Base-by-base conservation (phyloP, 2,329 filamentous ascomycete genomes). In the Aaosphaeria pasadenensis region DNA sequence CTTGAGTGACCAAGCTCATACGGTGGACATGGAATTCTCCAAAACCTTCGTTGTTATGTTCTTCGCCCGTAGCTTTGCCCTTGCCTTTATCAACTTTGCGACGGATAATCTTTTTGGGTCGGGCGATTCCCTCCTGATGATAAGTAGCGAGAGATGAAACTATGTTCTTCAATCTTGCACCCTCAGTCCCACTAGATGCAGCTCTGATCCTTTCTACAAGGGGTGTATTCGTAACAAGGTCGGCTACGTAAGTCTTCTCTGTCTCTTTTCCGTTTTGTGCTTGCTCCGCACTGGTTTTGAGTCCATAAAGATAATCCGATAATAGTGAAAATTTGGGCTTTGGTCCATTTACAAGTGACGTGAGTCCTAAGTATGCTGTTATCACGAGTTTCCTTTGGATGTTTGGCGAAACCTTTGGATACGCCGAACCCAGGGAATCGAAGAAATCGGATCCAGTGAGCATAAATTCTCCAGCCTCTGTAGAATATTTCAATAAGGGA, bases 361-460 rank as follows among this genome's bases (percentile, higher is more conserved):
- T 72, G 0, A 96, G 74, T 36, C 87, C 87, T 4, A 95, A 75
- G 62, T 94, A 96, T 9, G 83, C 75, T 4, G 87, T 86, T 1
- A 87, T 83, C 42, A 91, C 78, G 30, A 95, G 79, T 11, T 81
- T 78, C 53, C 82, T 87, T 49, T 85, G 82, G 39, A 91, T 77
- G 13, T 63, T 56, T 24, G 81, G 79, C 48, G 85, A 82, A 67
- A 82, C 84, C 48, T 85, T 78, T 43, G 75, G 78, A 68, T 86
- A 91, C 52, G 84, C 84, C 43, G 74, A 74, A 35, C 83, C 75
- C 9, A 96, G 77, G 1, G 87, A 83, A 65, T 96, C 92, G 17
- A 96, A 71, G 58, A 94, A 92, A 70, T 96, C 92, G 44, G 88
- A 91, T 1, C 92, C 92, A 0, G 87, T 87, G 57, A 95, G 81